These are phyloP conservation scores for Excoecaria cochinchinensis DNA, from an alignment of 345 rosid genomes.

Conservation along the genomic window DNA sequence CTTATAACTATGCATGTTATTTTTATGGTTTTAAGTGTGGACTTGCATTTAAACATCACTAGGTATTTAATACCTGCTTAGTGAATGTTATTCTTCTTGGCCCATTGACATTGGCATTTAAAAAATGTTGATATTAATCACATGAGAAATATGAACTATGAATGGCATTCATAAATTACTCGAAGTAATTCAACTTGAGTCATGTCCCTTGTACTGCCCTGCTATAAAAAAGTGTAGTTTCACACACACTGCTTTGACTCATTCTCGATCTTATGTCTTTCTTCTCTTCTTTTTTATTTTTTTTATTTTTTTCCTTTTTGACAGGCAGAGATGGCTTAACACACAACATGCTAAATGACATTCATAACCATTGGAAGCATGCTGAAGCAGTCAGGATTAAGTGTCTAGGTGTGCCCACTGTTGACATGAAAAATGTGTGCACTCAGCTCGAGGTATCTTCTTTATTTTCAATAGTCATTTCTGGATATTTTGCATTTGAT, in stretches of 20 bases:
- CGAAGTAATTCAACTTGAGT: background rate
- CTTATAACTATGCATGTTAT: background rate
- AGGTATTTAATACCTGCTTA: background rate
- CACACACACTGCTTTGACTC: too few species aligned
- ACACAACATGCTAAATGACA: conserved; percentile 90
- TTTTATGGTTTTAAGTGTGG: background rate
- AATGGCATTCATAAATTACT: background rate
- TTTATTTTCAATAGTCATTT: background rate
- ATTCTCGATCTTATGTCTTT: background rate
- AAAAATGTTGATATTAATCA: background rate
- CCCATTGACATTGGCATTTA: background rate
- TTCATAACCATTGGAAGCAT: conserved; percentile 78
- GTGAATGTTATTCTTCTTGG: background rate
- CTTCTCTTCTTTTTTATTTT: background rate
- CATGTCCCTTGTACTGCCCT: background rate
- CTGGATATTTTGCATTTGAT: background rate
- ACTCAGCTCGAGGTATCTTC: conserved; percentile 74
- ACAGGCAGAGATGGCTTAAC: conserved; percentile 96
- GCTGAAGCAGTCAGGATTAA: conserved; percentile 79
- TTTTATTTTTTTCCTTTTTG: background rate
- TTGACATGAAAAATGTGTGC: conserved; percentile 85
- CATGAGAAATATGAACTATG: background rate
- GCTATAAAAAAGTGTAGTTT: background rate
- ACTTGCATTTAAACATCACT: background rate
- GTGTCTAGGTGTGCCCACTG: conserved; percentile 87